Percentiles rank a stretch among this genome's conserved stretches.
phyloP scores from a whole-genome alignment of 23 red algal genomes.

The Pyropia yezoensis region DNA sequence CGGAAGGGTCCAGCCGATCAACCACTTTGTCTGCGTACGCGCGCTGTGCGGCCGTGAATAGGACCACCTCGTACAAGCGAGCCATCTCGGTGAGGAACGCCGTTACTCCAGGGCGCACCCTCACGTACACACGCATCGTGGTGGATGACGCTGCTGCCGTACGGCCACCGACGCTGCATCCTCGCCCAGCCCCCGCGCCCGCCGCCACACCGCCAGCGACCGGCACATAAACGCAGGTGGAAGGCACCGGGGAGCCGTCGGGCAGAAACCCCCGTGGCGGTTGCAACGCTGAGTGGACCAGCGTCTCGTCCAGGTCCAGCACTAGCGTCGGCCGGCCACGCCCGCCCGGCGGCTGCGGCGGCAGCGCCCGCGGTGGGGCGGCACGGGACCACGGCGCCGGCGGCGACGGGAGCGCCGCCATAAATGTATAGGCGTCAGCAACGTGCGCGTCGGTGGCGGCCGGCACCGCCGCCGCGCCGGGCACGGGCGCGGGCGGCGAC shows the following conservation, averaged over 20 bases:
- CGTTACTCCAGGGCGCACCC: conserved; percentile 12
- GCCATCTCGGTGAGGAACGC: conserved; percentile 13
- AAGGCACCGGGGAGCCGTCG: not conserved
- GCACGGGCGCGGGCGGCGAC: too few species aligned
- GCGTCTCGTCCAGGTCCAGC: conserved; percentile 52
- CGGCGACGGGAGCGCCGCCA: too few species aligned
- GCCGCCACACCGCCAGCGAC: too few species aligned
- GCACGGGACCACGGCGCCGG: too few species aligned
- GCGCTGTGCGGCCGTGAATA: conserved; percentile 39
- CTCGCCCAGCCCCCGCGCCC: conserved; percentile 1
- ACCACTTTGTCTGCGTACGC: conserved; percentile 35
- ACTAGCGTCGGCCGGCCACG: conserved; percentile 13
- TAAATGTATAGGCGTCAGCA: too few species aligned
- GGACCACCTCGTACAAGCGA: conserved; percentile 29
- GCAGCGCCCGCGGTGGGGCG: too few species aligned
- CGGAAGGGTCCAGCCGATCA: conserved; percentile 11
- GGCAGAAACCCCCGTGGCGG: conserved; percentile 3
- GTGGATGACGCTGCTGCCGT: not conserved
- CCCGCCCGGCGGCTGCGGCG: not conserved
- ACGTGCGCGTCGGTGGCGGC: too few species aligned
- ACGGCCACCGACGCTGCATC: not conserved
- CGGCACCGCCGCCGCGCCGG: too few species aligned
- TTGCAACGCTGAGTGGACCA: conserved; percentile 33
- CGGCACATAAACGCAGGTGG: too few species aligned
- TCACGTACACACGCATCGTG: conserved; percentile 13